phyloP scores from a whole-genome alignment of 345 rosid genomes.

The Salix caprea region DNA sequence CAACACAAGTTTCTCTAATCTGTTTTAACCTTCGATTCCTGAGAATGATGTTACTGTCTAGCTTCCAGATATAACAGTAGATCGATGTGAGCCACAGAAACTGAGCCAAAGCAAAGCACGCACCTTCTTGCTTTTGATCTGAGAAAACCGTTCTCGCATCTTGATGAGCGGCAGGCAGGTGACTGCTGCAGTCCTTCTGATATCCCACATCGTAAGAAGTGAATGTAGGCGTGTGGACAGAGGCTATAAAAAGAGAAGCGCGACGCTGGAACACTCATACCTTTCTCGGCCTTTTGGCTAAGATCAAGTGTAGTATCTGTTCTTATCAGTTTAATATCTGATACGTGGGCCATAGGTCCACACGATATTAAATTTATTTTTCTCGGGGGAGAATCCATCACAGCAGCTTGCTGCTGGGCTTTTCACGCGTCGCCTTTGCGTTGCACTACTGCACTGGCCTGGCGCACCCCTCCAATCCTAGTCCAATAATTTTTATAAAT shows the following conservation, averaged over 20 bases:
- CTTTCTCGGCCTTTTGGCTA: constrained; percentile 72
- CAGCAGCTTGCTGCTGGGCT: constrained; percentile 31
- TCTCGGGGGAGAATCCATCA: not conserved
- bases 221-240: not conserved
- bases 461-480: too few relatives aligned
- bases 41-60: too few relatives aligned
- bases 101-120: not conserved
- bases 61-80: too few relatives aligned
- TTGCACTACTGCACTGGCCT: constrained; percentile 10
- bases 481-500: not conserved
- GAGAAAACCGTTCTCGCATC: not conserved
- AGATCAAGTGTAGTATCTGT: constrained; percentile 34
- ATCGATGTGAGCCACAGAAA: too few relatives aligned
- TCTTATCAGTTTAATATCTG: constrained; percentile 17
- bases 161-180: not conserved
- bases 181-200: not conserved
- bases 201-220: not conserved
- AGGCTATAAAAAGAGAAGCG: not conserved
- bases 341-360: not conserved
- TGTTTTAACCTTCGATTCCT: too few relatives aligned
- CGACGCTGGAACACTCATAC: not conserved
- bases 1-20: too few relatives aligned
- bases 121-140: not conserved
- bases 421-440: constrained; percentile 4
- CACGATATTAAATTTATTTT: constrained; percentile 18